Evolutionary conservation across 1,139 yeast genomes (phyloP).

Genomic region (Taphrina pruni): DNA sequence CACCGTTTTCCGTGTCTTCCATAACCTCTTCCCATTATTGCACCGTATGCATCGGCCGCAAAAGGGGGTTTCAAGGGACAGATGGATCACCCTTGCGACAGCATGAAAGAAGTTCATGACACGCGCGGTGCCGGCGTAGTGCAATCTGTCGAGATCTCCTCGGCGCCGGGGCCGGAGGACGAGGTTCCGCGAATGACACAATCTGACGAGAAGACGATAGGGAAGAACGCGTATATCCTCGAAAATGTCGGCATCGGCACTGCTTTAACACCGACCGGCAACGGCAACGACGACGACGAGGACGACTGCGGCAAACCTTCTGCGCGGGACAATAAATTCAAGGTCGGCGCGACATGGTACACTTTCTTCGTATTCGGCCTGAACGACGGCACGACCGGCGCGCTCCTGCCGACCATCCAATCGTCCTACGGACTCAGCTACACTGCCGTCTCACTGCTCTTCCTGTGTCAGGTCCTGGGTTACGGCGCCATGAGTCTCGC

Average conservation of each 20-base stretch:
- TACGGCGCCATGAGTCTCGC: slow-evolving; percentile 56
- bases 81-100: neutral
- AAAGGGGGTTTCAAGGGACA: too few relatives aligned
- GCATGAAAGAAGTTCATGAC: neutral
- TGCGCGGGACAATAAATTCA: slow-evolving; percentile 23
- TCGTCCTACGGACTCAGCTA: slow-evolving; percentile 52
- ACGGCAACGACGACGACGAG: neutral
- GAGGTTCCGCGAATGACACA: too few relatives aligned
- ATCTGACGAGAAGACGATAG: too few relatives aligned
- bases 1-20: too few relatives aligned
- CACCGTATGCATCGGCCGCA: too few relatives aligned
- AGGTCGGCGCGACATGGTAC: slow-evolving; percentile 32
- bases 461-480: slow-evolving; percentile 59
- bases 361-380: slow-evolving; percentile 49
- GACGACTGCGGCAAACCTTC: slow-evolving; percentile 25
- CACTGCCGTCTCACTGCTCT: slow-evolving; percentile 56
- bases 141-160: neutral
- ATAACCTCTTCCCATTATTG: too few relatives aligned
- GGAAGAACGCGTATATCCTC: too few relatives aligned
- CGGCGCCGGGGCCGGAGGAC: too few relatives aligned
- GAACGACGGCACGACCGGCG: slow-evolving; percentile 60
- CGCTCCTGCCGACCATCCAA: slow-evolving; percentile 58
- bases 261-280: too few relatives aligned
- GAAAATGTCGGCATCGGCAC: too few relatives aligned
- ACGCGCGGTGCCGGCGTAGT: neutral